phyloP scores from a whole-genome alignment of 768 basidiomycete species.

The Erythrobasidium yunnanense region DNA sequence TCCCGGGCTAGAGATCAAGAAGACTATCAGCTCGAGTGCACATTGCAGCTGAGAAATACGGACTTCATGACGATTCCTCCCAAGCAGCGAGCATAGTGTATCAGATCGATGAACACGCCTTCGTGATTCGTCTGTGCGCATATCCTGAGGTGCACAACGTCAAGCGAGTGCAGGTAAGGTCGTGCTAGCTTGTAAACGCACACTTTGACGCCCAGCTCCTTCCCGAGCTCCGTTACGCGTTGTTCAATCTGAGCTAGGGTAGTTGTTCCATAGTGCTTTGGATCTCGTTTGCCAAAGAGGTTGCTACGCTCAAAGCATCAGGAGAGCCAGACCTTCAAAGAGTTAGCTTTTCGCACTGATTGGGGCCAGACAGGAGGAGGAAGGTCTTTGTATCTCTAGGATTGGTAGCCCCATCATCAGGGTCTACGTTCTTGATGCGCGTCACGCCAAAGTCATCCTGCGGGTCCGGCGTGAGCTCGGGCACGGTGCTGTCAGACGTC shows the following conservation, averaged over 20 bases:
- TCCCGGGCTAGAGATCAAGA: background rate
- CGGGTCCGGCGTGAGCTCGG: background rate
- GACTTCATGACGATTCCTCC: constrained; percentile 36
- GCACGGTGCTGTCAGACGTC: too few relatives aligned
- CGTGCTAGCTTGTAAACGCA: background rate
- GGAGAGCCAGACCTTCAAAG: too few relatives aligned
- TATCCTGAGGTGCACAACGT: too few relatives aligned
- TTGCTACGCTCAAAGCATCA: constrained; percentile 21
- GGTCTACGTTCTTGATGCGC: constrained; percentile 32
- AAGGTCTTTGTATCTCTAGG: constrained; percentile 32
- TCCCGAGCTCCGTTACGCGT: constrained; percentile 27
- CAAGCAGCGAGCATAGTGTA: constrained; percentile 35
- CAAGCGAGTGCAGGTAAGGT: background rate
- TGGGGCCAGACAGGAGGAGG: constrained; percentile 33
- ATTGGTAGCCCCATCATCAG: constrained; percentile 23
- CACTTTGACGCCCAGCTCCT: constrained; percentile 33
- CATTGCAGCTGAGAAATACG: background rate
- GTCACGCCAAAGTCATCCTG: constrained; percentile 32
- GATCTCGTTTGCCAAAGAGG: constrained; percentile 34
- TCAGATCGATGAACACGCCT: constrained; percentile 20
- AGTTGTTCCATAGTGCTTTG: constrained; percentile 31
- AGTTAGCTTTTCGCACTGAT: too few relatives aligned
- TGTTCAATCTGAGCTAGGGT: constrained; percentile 35
- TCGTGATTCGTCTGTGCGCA: constrained; percentile 37
- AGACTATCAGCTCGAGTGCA: background rate